phyloP scores from a whole-genome alignment of 2,329 filamentous ascomycete genomes.

The Davidsoniella neocaledoniae region DNA sequence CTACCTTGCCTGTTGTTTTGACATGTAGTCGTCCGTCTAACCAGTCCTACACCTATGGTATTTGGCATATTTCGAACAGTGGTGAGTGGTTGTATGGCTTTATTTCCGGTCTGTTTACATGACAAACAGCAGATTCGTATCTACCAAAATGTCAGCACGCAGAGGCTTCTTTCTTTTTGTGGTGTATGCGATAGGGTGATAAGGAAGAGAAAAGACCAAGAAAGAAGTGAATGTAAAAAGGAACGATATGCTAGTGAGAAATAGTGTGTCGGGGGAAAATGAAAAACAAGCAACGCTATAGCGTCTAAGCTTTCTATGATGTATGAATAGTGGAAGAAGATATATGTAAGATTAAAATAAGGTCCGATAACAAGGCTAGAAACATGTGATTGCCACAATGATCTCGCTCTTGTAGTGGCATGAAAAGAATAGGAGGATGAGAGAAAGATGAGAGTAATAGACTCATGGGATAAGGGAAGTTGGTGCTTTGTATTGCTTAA shows the following conservation, averaged over 20 bases:
- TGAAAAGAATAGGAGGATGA: not conserved
- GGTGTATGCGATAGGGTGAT: not conserved
- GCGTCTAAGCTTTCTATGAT: not conserved
- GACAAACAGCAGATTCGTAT: constrained; percentile 46
- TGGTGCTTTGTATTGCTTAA: constrained; percentile 11
- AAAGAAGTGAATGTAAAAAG: not conserved
- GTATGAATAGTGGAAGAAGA: not conserved
- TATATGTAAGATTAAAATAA: not conserved
- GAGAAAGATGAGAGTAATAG: not conserved
- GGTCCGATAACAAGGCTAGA: not conserved
- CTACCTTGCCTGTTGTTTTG: too few relatives aligned
- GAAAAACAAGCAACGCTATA: not conserved
- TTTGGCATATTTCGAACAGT: not conserved
- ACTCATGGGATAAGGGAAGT: not conserved
- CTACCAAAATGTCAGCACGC: constrained; percentile 20
- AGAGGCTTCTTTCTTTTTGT: constrained; percentile 6
- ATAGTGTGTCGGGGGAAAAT: not conserved
- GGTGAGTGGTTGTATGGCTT: not conserved
- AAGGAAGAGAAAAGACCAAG: not conserved
- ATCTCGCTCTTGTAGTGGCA: too few relatives aligned
- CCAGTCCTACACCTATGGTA: not conserved
- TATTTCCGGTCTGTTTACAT: constrained; percentile 28
- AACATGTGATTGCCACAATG: too few relatives aligned
- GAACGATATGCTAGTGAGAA: not conserved
- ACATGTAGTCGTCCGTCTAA: too few relatives aligned